A percentile compares a stretch with the other conserved stretches of the same genome.
Evolutionary conservation across 139 green algal genomes (phyloP).

Genomic region (Picochlorum sp.): DNA sequence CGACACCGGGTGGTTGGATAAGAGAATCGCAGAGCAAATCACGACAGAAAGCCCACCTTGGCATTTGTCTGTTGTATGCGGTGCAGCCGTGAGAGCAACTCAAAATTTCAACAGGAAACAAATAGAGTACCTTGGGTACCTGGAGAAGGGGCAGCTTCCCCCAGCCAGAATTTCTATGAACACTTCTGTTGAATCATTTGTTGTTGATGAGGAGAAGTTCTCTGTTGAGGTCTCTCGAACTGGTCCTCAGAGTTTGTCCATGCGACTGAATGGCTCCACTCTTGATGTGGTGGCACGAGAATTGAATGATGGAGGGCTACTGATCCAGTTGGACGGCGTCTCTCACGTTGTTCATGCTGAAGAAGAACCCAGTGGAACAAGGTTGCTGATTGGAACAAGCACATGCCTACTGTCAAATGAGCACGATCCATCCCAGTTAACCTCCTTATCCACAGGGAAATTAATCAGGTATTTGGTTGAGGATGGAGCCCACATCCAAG

Average conservation of each 20-base stretch:
- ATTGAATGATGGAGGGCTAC: conserved; percentile 84
- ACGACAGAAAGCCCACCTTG: conserved; percentile 63
- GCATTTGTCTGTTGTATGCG: conserved; percentile 83
- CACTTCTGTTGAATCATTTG: conserved; percentile 46
- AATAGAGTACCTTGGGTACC: conserved; percentile 82
- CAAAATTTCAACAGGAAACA: conserved; percentile 36
- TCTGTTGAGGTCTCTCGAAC: conserved; percentile 48
- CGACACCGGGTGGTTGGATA: conserved; percentile 95
- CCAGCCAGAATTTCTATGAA: conserved; percentile 65
- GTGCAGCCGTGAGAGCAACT: conserved; percentile 54
- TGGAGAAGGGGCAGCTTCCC: conserved; percentile 92
- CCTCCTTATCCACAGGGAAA: conserved; percentile 62
- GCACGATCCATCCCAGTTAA: conserved; percentile 27
- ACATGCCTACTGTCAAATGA: conserved; percentile 87
- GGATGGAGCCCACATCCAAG: conserved; percentile 51
- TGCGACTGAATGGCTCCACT: conserved; percentile 45
- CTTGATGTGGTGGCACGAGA: conserved; percentile 76
- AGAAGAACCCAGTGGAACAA: conserved; percentile 80
- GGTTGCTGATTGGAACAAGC: conserved; percentile 79
- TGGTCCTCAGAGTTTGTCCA: conserved; percentile 27
- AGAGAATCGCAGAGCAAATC: conserved; percentile 77
- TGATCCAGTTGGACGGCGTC: conserved; percentile 86
- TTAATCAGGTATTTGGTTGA: conserved; percentile 71
- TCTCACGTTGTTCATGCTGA: conserved; percentile 89
- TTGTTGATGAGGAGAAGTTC: conserved; percentile 70